phyloP scores from a whole-genome alignment of 192 early-diverging fungal genomes.

The Coemansia sp. region DNA sequence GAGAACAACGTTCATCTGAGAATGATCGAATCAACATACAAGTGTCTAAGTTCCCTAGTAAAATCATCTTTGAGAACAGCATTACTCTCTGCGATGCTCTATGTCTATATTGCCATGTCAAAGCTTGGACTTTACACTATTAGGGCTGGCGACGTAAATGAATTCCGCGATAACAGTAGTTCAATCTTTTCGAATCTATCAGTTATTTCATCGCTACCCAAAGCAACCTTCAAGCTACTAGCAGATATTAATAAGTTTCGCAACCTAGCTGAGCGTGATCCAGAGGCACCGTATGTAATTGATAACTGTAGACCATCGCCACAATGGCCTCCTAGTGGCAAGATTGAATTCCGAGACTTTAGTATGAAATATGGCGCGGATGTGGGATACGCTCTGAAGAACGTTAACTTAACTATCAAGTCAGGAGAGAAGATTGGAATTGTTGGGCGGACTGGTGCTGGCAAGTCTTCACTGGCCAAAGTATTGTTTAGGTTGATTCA shows the following conservation, averaged over 20 bases:
- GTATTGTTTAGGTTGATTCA: constrained; percentile 64
- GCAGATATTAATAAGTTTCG: neutral
- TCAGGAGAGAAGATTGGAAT: constrained; percentile 65
- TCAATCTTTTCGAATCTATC: neutral
- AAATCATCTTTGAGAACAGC: neutral
- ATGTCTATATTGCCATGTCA: neutral
- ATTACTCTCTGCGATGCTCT: neutral
- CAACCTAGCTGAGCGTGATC: neutral
- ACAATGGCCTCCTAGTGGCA: constrained; percentile 22
- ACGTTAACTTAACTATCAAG: constrained; percentile 49
- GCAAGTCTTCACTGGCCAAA: constrained; percentile 61
- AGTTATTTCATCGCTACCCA: neutral
- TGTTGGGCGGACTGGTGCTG: constrained; percentile 59
- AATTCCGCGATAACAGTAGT: neutral
- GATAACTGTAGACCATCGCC: neutral
- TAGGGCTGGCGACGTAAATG: neutral
- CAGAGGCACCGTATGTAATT: constrained; percentile 15
- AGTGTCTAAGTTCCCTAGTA: neutral
- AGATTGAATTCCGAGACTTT: constrained; percentile 34
- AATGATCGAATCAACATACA: neutral
- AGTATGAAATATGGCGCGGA: constrained; percentile 17
- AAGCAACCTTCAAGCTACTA: neutral
- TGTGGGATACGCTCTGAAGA: constrained; percentile 27
- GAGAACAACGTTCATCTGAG: constrained; percentile 56
- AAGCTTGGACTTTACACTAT: neutral